phyloP scores from a whole-genome alignment of 257 asterid species.

The Solanum appendiculatum region DNA sequence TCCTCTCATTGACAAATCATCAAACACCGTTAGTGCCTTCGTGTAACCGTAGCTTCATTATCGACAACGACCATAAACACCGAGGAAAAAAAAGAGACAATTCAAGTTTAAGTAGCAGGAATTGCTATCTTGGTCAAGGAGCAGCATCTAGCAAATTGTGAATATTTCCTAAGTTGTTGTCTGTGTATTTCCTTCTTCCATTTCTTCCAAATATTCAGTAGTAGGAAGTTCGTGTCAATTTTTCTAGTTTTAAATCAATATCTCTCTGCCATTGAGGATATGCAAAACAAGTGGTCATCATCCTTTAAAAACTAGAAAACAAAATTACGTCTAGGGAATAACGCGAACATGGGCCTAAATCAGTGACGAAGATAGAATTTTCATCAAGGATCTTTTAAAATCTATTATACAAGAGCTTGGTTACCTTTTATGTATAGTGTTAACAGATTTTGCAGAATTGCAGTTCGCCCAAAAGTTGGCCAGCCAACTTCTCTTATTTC shows the following conservation, averaged over 20 bases:
- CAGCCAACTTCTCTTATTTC: neutral
- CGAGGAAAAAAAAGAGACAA: conserved; percentile 13
- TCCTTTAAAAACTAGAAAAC: neutral
- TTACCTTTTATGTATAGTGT: too few species aligned
- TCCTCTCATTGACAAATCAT: neutral
- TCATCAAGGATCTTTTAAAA: too few species aligned
- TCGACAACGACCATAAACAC: neutral
- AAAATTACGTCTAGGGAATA: neutral
- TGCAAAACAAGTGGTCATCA: neutral
- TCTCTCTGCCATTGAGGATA: neutral
- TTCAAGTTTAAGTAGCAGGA: conserved; percentile 21
- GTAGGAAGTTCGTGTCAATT: neutral
- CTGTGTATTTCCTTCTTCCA: neutral
- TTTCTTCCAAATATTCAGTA: neutral
- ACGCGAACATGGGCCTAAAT: neutral
- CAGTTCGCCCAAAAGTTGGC: too few species aligned
- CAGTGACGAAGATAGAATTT: neutral
- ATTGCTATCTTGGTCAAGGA: too few species aligned
- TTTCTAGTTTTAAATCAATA: neutral
- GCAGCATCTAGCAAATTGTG: too few species aligned
- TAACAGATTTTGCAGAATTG: too few species aligned
- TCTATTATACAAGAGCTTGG: too few species aligned
- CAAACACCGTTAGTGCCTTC: neutral
- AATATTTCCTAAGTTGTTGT: neutral
- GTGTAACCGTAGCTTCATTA: neutral